phyloP scores from a whole-genome alignment of 108 stramenopile genomes.

The Cyclotella atomus region DNA sequence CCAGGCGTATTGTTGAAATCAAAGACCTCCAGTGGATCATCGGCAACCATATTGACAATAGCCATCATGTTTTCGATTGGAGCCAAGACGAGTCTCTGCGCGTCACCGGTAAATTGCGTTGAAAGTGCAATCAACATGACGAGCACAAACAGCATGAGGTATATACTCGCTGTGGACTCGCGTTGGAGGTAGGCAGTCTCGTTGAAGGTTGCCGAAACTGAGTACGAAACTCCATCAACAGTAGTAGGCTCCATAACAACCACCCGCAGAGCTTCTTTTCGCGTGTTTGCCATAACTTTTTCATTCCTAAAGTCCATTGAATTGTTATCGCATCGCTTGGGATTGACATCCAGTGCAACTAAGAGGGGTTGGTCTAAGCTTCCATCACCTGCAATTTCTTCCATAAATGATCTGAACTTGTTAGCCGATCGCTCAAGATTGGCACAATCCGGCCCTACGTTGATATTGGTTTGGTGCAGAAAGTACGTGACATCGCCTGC shows the following conservation, averaged over 20 bases:
- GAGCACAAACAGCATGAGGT: slow-evolving; percentile 69
- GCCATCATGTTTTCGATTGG: slow-evolving; percentile 79
- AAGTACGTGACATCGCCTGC: slow-evolving; percentile 36
- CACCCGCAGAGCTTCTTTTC: slow-evolving; percentile 29
- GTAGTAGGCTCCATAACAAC: slow-evolving; percentile 33
- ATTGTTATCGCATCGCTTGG: slow-evolving; percentile 35
- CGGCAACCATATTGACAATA: slow-evolving; percentile 62
- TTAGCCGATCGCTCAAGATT: slow-evolving; percentile 31
- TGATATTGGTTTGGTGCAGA: slow-evolving; percentile 36
- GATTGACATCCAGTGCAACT: slow-evolving; percentile 38
- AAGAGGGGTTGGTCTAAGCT: slow-evolving; percentile 36
- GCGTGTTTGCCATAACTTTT: neutral
- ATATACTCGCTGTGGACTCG: slow-evolving; percentile 48
- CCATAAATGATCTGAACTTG: slow-evolving; percentile 48
- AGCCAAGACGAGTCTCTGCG: slow-evolving; percentile 70
- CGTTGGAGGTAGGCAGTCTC: slow-evolving; percentile 27
- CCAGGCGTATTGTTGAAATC: slow-evolving; percentile 50
- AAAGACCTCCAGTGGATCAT: slow-evolving; percentile 57
- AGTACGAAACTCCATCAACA: slow-evolving; percentile 32
- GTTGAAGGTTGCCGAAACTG: slow-evolving; percentile 55
- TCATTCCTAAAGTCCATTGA: slow-evolving; percentile 37
- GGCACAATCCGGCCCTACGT: slow-evolving; percentile 41
- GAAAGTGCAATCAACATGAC: slow-evolving; percentile 59
- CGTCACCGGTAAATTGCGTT: slow-evolving; percentile 65
- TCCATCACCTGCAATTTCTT: slow-evolving; percentile 25